These are phyloP conservation scores for Rhizopogon rudus DNA, from an alignment of 768 basidiomycete species.

Conservation along the genomic window DNA sequence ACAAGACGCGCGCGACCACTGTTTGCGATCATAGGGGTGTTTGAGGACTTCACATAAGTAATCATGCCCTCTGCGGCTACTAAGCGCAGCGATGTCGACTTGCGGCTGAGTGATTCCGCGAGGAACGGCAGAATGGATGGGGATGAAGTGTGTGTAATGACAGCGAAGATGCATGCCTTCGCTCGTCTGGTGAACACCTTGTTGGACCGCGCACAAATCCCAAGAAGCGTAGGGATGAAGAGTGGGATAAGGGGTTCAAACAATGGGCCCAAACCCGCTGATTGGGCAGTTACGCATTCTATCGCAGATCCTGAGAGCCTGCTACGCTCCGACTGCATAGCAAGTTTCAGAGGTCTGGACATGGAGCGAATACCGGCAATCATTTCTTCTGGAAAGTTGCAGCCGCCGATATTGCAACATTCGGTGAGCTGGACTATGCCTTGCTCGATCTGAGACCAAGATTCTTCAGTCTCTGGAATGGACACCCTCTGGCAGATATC, in stretches of 20 bases:
- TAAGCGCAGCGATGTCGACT: conserved; percentile 60
- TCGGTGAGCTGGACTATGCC: conserved; percentile 41
- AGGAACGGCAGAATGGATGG: conserved; percentile 61
- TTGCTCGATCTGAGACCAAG: conserved; percentile 65
- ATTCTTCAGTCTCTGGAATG: conserved; percentile 68
- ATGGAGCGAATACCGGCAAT: conserved; percentile 47
- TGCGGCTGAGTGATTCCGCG: conserved; percentile 45
- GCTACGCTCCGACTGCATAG: conserved; percentile 70
- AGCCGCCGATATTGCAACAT: conserved; percentile 48
- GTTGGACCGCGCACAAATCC: conserved; percentile 67
- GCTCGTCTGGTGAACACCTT: conserved; percentile 73
- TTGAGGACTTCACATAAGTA: conserved; percentile 55
- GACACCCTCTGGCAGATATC: conserved; percentile 35
- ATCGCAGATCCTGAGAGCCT: conserved; percentile 63
- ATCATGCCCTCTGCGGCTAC: conserved; percentile 63
- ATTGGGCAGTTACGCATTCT: conserved; percentile 52
- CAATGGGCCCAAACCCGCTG: conserved; percentile 47
- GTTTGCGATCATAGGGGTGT: conserved; percentile 75
- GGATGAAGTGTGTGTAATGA: conserved; percentile 66
- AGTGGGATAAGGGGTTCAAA: conserved; percentile 65
- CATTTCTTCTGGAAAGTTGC: conserved; percentile 47
- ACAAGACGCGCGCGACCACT: conserved; percentile 59
- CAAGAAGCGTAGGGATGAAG: conserved; percentile 64
- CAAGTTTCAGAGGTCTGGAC: conserved; percentile 48
- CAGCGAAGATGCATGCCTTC: conserved; percentile 48